Evolutionary conservation across 2,329 filamentous ascomycete genomes (phyloP), one percentile per base, ranked within the genome.

Genomic region (Amauroascus verrucosus): DNA sequence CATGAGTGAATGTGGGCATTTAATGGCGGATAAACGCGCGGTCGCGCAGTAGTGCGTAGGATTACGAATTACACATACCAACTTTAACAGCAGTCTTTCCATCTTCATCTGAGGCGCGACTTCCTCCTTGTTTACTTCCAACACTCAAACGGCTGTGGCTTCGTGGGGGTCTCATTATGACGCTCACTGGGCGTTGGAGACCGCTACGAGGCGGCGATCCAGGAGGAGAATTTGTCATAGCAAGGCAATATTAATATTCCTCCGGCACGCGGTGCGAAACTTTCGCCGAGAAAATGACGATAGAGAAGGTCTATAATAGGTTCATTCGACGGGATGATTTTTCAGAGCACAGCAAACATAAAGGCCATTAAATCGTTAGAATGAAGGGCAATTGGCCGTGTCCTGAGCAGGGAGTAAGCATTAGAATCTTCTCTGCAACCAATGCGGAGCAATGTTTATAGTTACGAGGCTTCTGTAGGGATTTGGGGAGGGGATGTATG

Each of bases 71-170:
- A n/a, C n/a, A 86, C 89, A 63, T 80, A 96, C 90, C 90, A 67
- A 96, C 90, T 91, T 88, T 93, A 72, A 96, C 90, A 24, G 90
- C 87, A 6, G 90, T 95, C 68, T 86, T 90, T 58, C 79, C 79
- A 68, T 95, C 90, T 62, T 96, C 90, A 64, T 96, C 90, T 0
- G 89, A 95, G 22, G 85, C 84, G 65, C 88, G 81, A 72, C 88
- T 95, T 58, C 85, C 83, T 64, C 81, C 51, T 50, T 77, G 74
- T 70, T 86, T 91, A 63, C 78, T 84, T 59, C 71, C 69, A 75
- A 85, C 85, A 73, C 88, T 95, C 78, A 95, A 76, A 62, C 90
- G 86, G 72, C 88, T 95, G 61, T 78, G 86, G 67, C 87, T 93
- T 67, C 88, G 78, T 41, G 85, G 77, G 44, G 86, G 79, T 63